Evolutionary conservation across 352 stramenopile species (phyloP).

Genomic region (Poterioochromonas sp.): DNA sequence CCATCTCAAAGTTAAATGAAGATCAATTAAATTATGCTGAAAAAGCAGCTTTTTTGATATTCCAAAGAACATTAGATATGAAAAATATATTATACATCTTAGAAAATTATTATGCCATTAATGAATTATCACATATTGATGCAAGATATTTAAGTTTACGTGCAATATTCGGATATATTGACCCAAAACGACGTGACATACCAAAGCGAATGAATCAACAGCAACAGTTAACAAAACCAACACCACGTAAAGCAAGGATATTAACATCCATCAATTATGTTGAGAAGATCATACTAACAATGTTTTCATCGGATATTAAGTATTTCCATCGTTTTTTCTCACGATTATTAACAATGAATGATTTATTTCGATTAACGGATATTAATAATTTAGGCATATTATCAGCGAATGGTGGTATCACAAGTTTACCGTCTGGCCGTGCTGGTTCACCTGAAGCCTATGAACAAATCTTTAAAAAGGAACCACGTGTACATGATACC

Average conservation of each 20-base stretch:
- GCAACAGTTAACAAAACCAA: neutral
- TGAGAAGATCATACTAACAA: neutral
- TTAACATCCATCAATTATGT: neutral
- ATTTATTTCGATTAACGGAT: too few relatives aligned
- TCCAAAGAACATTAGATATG: neutral
- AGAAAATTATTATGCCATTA: conserved; percentile 2
- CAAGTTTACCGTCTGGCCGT: too few relatives aligned
- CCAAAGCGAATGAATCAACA: too few relatives aligned
- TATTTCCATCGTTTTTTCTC: neutral
- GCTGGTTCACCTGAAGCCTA: too few relatives aligned
- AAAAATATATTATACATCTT: neutral
- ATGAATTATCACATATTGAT: neutral
- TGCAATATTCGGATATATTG: neutral
- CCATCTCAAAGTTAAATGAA: neutral
- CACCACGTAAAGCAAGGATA: neutral
- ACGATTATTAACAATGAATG: neutral
- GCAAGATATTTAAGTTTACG: neutral
- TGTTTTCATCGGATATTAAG: neutral
- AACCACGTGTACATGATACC: too few relatives aligned
- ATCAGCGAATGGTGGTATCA: too few relatives aligned
- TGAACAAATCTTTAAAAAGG: too few relatives aligned
- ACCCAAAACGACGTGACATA: neutral
- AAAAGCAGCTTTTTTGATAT: neutral
- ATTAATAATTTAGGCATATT: too few relatives aligned
- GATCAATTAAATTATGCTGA: neutral